These are phyloP conservation scores for Babesia bovis DNA, from an alignment of 169 alveolate genomes.

Conservation along the genomic window DNA sequence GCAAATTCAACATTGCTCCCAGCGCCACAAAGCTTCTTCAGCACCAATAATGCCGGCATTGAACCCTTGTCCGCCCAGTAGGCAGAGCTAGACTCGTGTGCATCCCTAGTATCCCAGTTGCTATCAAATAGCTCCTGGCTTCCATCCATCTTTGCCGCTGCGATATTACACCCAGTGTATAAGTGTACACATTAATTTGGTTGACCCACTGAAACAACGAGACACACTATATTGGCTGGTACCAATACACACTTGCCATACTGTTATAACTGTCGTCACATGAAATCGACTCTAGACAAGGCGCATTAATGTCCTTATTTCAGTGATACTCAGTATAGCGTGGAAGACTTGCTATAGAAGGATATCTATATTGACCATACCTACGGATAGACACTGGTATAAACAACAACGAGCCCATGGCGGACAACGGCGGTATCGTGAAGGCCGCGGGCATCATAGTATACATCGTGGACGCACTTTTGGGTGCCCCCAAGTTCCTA, in stretches of 20 bases:
- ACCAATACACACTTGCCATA: too few relatives aligned
- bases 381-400: too few relatives aligned
- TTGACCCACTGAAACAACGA: too few relatives aligned
- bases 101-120: slow-evolving; percentile 46
- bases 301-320: too few relatives aligned
- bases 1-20: slow-evolving; percentile 31
- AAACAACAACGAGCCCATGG: not conserved
- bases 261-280: too few relatives aligned
- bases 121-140: slow-evolving; percentile 35
- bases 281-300: too few relatives aligned
- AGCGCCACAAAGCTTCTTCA: slow-evolving; percentile 12
- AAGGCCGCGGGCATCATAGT: slow-evolving; percentile 69
- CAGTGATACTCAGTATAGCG: too few relatives aligned
- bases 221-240: too few relatives aligned
- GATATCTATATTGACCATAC: too few relatives aligned
- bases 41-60: slow-evolving; percentile 20
- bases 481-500: slow-evolving; percentile 56
- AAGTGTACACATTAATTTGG: too few relatives aligned
- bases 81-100: slow-evolving; percentile 10
- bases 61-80: slow-evolving; percentile 48
- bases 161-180: too few relatives aligned
- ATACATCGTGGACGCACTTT: slow-evolving; percentile 3
- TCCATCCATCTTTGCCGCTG: slow-evolving; percentile 39
- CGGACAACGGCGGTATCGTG: slow-evolving; percentile 1
- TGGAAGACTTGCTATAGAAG: too few relatives aligned